Base-by-base conservation (phyloP, 192 early-diverging fungal species). In the Backusella australiensis region DNA sequence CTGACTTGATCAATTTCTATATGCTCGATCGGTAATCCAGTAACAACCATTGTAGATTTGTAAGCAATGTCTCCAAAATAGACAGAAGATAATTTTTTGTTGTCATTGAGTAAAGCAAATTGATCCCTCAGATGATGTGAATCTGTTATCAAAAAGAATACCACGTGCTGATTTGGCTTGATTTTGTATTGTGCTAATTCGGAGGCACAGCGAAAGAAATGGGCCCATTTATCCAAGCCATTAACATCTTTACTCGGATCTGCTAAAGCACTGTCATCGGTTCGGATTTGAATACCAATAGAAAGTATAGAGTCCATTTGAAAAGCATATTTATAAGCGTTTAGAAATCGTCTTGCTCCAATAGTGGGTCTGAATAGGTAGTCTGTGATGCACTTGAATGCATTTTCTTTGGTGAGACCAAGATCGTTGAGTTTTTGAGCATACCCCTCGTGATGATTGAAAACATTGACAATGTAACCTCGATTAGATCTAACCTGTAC, bases 91-190 rank as follows among this genome's bases (percentile, higher is more conserved):
- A 72, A 26, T 15, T 39, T 52, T 9, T 21, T 26, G 39, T 84
- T 38, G 6, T 82, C 49, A 32, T 84, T 79, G 73, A 81, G 68
- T 19, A 75, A 63, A 17, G 74, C 67, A 66, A 84, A 77, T 63
- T 82, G 78, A n/a, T 84, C 71, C 17, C 83, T 78, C 32, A 86
- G 67, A 36, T 80, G 76, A 34, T 44, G 38, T 4, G 85, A 86
- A 73, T 86, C 85, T 5, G 85, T 86, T 59, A 86, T 73, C 4
- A 86, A 41, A 72, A 80, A 86, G 65, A 79, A 86, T 12, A 86
- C 71, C 14, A 81, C 67, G 19, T 71, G 70, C 35, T 79, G 46
- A 9, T 78, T 59, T 72, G 77, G 35, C 1, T 75, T 71, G 11
- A 29, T 2, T 23, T 86, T 79, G 8, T 78, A 71, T 36, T 56